These are phyloP conservation scores for Alternaria incomplexa DNA, from an alignment of 2,329 filamentous ascomycete species.

Conservation along the genomic window DNA sequence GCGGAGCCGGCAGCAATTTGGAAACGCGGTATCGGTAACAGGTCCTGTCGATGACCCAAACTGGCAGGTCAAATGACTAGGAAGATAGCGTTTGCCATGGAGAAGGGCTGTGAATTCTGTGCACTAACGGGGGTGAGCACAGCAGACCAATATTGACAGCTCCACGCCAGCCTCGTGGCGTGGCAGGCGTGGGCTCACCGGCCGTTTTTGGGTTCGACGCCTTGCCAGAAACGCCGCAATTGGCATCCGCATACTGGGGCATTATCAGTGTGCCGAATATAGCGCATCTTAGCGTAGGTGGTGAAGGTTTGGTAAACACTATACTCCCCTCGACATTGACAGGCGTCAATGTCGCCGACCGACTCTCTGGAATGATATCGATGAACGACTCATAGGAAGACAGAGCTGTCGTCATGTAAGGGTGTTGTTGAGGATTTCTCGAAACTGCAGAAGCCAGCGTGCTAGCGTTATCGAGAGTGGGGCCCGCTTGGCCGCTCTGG, in stretches of 20 bases:
- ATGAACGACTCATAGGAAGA: neutral
- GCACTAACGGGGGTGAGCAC: constrained; percentile 3
- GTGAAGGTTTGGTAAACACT: neutral
- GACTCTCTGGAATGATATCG: neutral
- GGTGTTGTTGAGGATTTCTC: constrained; percentile 8
- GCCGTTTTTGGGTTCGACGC: neutral
- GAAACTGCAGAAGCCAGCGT: neutral
- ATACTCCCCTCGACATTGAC: neutral
- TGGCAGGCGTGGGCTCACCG: constrained; percentile 1
- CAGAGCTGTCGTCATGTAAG: neutral
- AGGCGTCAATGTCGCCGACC: neutral
- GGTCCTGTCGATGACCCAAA: constrained; percentile 1
- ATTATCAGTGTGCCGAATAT: neutral
- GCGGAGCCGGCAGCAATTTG: constrained; percentile 4
- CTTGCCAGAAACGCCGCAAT: neutral
- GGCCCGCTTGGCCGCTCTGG: neutral
- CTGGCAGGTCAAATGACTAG: constrained; percentile 4
- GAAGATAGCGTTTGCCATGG: neutral
- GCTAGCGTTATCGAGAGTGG: neutral
- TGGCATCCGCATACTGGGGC: neutral
- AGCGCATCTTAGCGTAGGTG: neutral
- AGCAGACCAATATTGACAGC: constrained; percentile 2
- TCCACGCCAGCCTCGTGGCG: constrained; percentile 3
- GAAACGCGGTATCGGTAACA: constrained; percentile 1
- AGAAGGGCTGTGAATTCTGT: neutral